Conservation (phyloP, 352 stramenopile genomes). For the Aphanomyces stellatus region DNA sequence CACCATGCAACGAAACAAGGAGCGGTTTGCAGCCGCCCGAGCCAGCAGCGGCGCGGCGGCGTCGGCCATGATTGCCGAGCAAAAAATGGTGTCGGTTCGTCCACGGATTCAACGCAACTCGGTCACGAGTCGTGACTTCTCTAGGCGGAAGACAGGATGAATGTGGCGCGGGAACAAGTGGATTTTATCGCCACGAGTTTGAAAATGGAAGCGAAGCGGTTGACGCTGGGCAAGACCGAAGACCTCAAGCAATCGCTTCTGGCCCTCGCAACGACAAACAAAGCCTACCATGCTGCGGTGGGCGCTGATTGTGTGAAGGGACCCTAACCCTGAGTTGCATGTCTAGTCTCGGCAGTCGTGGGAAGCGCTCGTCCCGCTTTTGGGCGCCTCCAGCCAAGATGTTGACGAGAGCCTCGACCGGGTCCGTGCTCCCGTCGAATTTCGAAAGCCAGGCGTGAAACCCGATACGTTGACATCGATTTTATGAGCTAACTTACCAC, state of each 20-base stretch:
- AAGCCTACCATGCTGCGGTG: slow-evolving; percentile 76
- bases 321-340: background rate
- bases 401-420: slow-evolving; percentile 45
- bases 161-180: slow-evolving; percentile 77
- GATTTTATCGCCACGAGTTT: slow-evolving; percentile 82
- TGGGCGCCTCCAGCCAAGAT: slow-evolving; percentile 52
- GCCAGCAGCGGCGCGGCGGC: slow-evolving; percentile 75
- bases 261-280: slow-evolving; percentile 63
- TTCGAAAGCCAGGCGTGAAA: slow-evolving; percentile 65
- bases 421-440: slow-evolving; percentile 41
- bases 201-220: slow-evolving; percentile 74
- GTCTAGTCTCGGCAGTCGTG: slow-evolving; percentile 58
- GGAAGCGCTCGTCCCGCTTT: slow-evolving; percentile 53
- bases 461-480: slow-evolving; percentile 20
- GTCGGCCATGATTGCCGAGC: slow-evolving; percentile 78
- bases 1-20: slow-evolving; percentile 85
- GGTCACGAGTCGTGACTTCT: background rate
- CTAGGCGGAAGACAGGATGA: slow-evolving; percentile 80
- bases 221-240: slow-evolving; percentile 69
- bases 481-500: slow-evolving; percentile 17
- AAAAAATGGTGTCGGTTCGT: slow-evolving; percentile 75
- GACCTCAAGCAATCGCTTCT: slow-evolving; percentile 74
- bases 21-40: slow-evolving; percentile 72
- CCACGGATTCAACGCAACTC: background rate
- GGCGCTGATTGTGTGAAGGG: background rate